Conservation (phyloP, 1,284 basidiomycete genomes). For the Pseudozyma hubeiensis region DNA sequence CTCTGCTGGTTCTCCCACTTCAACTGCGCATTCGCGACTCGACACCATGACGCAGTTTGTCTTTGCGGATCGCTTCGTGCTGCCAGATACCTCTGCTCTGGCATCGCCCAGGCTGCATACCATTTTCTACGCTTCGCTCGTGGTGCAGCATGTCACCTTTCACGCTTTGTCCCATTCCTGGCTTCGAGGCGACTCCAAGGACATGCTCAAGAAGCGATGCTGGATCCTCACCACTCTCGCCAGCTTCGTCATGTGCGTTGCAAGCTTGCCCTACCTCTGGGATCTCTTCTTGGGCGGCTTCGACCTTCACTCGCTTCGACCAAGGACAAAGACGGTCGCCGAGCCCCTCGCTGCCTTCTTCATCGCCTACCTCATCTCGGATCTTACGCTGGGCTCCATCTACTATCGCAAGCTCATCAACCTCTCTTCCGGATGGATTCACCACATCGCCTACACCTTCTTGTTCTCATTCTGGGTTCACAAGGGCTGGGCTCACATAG, state of each 20-base stretch:
- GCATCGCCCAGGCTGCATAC: conserved; percentile 30
- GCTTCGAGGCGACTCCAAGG: conserved; percentile 49
- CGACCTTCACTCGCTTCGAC: conserved; percentile 52
- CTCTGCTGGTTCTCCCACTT: background rate
- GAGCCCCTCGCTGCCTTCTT: conserved; percentile 62
- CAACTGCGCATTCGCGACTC: background rate
- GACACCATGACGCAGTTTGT: conserved; percentile 38
- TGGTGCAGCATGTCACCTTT: conserved; percentile 60
- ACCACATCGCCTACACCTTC: conserved; percentile 64
- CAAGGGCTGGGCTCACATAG: conserved; percentile 59
- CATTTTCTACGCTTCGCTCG: conserved; percentile 52
- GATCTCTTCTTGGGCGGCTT: conserved; percentile 59
- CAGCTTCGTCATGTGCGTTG: conserved; percentile 58
- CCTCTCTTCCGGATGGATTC: conserved; percentile 65
- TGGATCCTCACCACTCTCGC: conserved; percentile 68
- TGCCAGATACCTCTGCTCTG: conserved; percentile 35
- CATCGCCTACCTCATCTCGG: conserved; percentile 63
- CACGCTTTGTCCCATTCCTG: conserved; percentile 55
- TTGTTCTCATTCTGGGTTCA: conserved; percentile 60
- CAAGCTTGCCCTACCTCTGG: conserved; percentile 59
- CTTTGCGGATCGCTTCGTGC: conserved; percentile 41
- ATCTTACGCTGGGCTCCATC: conserved; percentile 61
- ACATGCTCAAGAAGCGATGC: conserved; percentile 62
- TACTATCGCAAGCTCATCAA: conserved; percentile 67
- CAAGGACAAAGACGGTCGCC: conserved; percentile 51